Percentiles rank a stretch among this genome's conserved stretches.
phyloP scores from a whole-genome alignment of 2,329 filamentous ascomycete species.

The Aspergillus pseudoterreus region DNA sequence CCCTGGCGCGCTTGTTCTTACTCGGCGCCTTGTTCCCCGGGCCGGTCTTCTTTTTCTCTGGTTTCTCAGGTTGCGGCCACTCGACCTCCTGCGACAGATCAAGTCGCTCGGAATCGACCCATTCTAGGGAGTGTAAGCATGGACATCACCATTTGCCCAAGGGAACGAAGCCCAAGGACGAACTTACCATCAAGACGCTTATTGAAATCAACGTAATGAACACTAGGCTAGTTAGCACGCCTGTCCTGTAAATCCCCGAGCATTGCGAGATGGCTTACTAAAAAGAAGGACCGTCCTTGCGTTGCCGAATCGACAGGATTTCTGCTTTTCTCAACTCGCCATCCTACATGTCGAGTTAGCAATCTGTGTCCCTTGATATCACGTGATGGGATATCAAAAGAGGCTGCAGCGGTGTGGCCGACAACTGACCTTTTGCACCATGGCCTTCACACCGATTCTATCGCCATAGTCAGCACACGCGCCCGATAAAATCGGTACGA shows the following conservation, averaged over 20 bases:
- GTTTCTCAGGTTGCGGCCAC: conserved; percentile 89
- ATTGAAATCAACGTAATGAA: conserved; percentile 98
- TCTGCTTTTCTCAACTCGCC: conserved; percentile 87
- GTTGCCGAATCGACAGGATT: conserved; percentile 89
- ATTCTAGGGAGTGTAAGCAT: conserved; percentile 62
- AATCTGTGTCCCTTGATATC: conserved; percentile 12
- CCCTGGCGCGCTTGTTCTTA: conserved; percentile 57
- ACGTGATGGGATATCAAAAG: conserved; percentile 29
- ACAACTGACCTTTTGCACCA: conserved; percentile 63
- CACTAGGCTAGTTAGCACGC: conserved; percentile 39
- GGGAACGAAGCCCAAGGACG: not conserved
- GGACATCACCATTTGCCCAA: not conserved
- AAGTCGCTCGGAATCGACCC: conserved; percentile 78
- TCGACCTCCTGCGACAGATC: conserved; percentile 89
- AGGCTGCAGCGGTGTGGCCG: conserved; percentile 6
- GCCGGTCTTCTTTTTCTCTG: conserved; percentile 77
- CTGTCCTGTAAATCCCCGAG: too few species aligned
- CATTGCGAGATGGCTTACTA: conserved; percentile 51
- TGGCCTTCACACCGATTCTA: conserved; percentile 64
- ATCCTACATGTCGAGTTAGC: conserved; percentile 47
- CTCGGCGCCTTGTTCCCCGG: conserved; percentile 49
- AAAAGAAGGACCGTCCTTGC: conserved; percentile 82
- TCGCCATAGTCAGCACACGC: conserved; percentile 27
- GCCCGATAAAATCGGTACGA: conserved; percentile 29
- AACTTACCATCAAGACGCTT: conserved; percentile 64